Base-by-base conservation (phyloP, 805 yeast species). In the Pichia ethanolica region DNA sequence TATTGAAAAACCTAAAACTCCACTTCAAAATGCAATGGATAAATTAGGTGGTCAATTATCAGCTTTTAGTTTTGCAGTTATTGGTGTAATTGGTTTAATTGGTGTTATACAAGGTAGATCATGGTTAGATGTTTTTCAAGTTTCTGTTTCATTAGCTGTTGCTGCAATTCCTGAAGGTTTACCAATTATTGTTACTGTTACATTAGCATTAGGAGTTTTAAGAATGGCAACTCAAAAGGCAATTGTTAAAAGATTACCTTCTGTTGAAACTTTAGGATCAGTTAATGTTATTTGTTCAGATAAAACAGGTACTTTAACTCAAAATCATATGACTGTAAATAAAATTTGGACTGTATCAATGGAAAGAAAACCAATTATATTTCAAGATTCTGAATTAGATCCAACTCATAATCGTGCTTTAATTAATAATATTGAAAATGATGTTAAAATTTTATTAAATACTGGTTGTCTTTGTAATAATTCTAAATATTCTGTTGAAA, bases 161-260 rank as follows among this genome's bases (percentile, higher is more conserved):
- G 99, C 99, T 45, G 99, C 99, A 4, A 93, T 93, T 59, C 99
- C 99, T 5, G 99, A 93, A 68, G 99, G 99, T 48, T 77, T 93
- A 57, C 99, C 99, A 0, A 93, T 93, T 60, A 93, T 93, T 65
- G 99, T 93, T 39, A 91, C 99, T 6, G 99, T 93, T 9, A 93
- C 99, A 0, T 73, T 93, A 54, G 99, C 99, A 0, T 73, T 93
- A 26, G 99, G 99, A 45, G 99, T 93, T 41, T 73, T 93, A 57
- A 77, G 98, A 70, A 93, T 93, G 99, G 97, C 99, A 6, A 81
- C 80, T 47, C 83, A 89, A 58, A 86, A 85, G 60, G 99, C 98
- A 3, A 93, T 93, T 63, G 96, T 93, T 46, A 86, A 90, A 62
- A 79, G 97, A 58, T 72, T 93, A 55, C 98, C 99, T 14, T 83